These are phyloP conservation scores for Dioscorea cayenensis DNA, from an alignment of 116 monocot genomes.

Conservation along the genomic window DNA sequence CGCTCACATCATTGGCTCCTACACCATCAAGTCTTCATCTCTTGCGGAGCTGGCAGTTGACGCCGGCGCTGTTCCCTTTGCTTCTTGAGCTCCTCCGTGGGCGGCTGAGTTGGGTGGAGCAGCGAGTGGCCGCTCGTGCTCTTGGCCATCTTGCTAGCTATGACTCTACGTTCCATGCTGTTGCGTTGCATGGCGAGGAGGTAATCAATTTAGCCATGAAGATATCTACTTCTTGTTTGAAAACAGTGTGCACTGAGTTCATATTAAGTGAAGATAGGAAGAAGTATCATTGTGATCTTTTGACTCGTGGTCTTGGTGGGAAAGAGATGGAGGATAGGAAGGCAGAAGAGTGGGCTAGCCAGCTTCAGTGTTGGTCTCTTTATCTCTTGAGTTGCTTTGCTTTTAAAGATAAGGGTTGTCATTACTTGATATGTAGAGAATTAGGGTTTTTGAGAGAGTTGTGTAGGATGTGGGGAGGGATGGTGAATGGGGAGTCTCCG, in stretches of 20 bases:
- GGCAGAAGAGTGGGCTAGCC: slow-evolving; percentile 78
- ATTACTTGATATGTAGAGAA: slow-evolving; percentile 20
- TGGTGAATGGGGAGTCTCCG: slow-evolving; percentile 50
- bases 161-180: slow-evolving; percentile 32
- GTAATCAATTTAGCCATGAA: slow-evolving; percentile 26
- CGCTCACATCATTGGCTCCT: slow-evolving; percentile 69
- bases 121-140: slow-evolving; percentile 54
- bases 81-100: slow-evolving; percentile 43
- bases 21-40: slow-evolving; percentile 32
- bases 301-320: slow-evolving; percentile 48
- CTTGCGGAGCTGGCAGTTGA: slow-evolving; percentile 36
- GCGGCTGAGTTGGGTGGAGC: slow-evolving; percentile 60
- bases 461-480: slow-evolving; percentile 52
- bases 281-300: slow-evolving; percentile 41
- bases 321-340: slow-evolving; percentile 42
- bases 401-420: slow-evolving; percentile 16
- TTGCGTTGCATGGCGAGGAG: slow-evolving; percentile 31
- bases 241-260: slow-evolving; percentile 3
- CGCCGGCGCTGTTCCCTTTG: slow-evolving; percentile 29
- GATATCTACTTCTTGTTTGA: slow-evolving; percentile 24
- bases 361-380: slow-evolving; percentile 72
- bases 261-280: neutral
- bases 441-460: slow-evolving; percentile 35
- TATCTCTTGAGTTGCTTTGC: slow-evolving; percentile 67
- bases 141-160: slow-evolving; percentile 67